Percentiles rank a stretch among this genome's conserved stretches.
Conservation (phyloP, 2,329 filamentous ascomycete species). For the Phialophora chinensis region DNA sequence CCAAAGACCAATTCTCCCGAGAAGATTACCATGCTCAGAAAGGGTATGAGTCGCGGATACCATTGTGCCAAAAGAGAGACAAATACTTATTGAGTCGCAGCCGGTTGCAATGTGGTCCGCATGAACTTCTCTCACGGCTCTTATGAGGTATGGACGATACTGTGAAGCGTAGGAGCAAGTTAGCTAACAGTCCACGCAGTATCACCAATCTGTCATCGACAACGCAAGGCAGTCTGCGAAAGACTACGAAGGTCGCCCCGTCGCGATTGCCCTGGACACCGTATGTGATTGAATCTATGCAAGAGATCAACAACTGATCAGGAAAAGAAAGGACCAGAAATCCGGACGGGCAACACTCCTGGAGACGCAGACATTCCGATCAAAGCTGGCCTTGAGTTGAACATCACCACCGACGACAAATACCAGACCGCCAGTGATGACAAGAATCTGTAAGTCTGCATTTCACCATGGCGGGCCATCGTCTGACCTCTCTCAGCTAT, state of each 20-base stretch:
- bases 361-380: constrained; percentile 80
- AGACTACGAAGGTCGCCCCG: constrained; percentile 76
- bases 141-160: constrained; percentile 65
- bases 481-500: constrained; percentile 63
- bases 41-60: constrained; percentile 50
- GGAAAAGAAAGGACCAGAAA: constrained; percentile 76
- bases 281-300: constrained; percentile 54
- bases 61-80: background rate
- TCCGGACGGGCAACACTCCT: constrained; percentile 78
- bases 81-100: constrained; percentile 47
- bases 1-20: constrained; percentile 99
- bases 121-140: constrained; percentile 99
- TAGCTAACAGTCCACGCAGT: constrained; percentile 56
- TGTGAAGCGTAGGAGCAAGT: constrained; percentile 2
- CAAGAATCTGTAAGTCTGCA: constrained; percentile 80
- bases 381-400: constrained; percentile 79
- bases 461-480: background rate
- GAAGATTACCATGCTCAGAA: constrained; percentile 93
- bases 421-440: constrained; percentile 84
- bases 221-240: constrained; percentile 87
- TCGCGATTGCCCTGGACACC: constrained; percentile 91
- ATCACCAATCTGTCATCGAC: constrained; percentile 98
- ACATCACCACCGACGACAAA: constrained; percentile 95
- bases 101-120: constrained; percentile 95
- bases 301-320: constrained; percentile 38